Base-by-base conservation (phyloP, 176 grass and related monocot genomes). In the Oryza meridionalis region DNA sequence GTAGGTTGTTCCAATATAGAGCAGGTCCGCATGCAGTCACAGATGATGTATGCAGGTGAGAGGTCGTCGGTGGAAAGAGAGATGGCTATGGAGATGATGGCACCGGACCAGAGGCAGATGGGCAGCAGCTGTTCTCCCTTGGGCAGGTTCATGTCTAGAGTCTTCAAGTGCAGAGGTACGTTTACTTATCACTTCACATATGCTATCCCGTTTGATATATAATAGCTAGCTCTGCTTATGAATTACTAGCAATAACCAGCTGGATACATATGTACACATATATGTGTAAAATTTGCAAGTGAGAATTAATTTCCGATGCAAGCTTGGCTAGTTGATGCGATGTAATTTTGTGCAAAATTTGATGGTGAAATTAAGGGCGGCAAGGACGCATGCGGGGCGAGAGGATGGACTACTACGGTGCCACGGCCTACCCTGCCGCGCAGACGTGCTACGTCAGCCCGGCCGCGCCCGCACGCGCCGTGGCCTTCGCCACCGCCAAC, bases 401-500 rank as follows among this genome's bases (percentile, higher is more conserved):
- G 51, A 63, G 32, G 66, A 45, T 82, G 65, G 66, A 77, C 27
- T 65, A 82, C 40, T 88, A 77, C 11, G 21, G 55, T 7, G 50
- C 86, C 79, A 82, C 49, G 79, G 73, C 86, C 10, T 82, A 87
- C 73, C 65, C 86, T 40, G 37, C 43, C 5, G 50, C 85, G 29
- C 79, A 87, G 53, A 82, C 79, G 26, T 82, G 65, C 79, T 87
- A 82, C 65, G 49, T 63, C 26, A 78, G 72, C 7, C 78, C 85
- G 33, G 19, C 27, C 6, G 79, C 72, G 7, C 38, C 38, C 38
- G 38, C 38, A 13, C 64, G 50, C 38, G 47, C 72, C 19, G 65
- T 69, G 70, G 67, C 70, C 58, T 32, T 83, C 62, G 4, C 11
- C 71, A 64, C 22, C 53, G 29, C 10, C 37, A n/a, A 81, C 24